These are phyloP conservation scores for Chlorella sorokiniana DNA, from an alignment of 139 green algal genomes.

Conservation along the genomic window DNA sequence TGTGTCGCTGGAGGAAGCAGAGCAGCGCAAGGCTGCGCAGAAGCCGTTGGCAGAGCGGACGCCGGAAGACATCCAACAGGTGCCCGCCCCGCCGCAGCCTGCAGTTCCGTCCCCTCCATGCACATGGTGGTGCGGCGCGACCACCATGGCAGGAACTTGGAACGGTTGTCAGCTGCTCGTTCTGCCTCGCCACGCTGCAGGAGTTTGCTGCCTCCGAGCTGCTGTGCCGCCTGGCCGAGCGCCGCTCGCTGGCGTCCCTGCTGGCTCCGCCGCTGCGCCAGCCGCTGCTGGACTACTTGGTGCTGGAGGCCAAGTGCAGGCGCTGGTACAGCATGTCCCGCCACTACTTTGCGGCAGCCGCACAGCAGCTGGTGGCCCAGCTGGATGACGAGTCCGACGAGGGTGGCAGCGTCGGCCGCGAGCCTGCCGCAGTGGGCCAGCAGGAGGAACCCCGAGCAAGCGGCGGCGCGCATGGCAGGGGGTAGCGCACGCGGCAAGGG, in stretches of 20 bases:
- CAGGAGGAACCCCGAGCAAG: neutral
- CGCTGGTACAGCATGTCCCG: neutral
- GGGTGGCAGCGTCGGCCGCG: neutral
- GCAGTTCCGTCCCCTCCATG: too few relatives aligned
- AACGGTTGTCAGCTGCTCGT: neutral
- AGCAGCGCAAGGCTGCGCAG: constrained; percentile 4
- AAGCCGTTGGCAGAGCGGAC: neutral
- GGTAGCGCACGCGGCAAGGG: neutral
- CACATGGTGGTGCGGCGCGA: too few relatives aligned
- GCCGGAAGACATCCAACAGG: neutral
- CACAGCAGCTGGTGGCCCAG: neutral
- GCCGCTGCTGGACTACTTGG: constrained; percentile 22
- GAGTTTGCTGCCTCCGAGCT: constrained; percentile 6
- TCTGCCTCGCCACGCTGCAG: neutral
- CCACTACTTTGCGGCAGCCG: neutral
- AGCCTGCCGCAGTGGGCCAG: constrained; percentile 15
- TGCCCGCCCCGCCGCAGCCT: too few relatives aligned
- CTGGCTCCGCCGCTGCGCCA: neutral
- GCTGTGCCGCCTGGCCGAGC: neutral
- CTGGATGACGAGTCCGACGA: neutral
- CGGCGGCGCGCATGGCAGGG: neutral
- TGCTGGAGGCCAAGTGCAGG: constrained; percentile 13
- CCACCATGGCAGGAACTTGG: neutral
- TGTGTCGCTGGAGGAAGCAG: constrained; percentile 14
- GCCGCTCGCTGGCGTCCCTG: neutral